Evolutionary conservation across 257 asterid species (phyloP).

Genomic region (Salvia miltiorrhiza): DNA sequence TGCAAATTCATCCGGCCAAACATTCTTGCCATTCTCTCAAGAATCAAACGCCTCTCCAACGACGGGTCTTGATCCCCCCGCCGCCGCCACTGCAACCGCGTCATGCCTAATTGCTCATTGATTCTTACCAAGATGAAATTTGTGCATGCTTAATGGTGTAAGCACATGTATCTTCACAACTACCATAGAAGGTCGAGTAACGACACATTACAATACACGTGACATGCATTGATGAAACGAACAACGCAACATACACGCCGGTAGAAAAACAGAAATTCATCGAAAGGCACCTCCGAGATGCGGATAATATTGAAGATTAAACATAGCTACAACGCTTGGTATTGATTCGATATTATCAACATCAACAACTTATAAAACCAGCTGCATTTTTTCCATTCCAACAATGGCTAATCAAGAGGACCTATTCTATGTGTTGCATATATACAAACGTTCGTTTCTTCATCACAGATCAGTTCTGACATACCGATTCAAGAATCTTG

Average conservation of each 20-base stretch:
- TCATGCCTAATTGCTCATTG: no score
- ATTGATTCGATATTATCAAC: background rate
- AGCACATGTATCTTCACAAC: background rate
- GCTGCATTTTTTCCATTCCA: background rate
- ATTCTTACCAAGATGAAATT: no score
- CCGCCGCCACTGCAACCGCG: no score
- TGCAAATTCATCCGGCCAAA: no score
- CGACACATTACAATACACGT: background rate
- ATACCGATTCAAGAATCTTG: background rate
- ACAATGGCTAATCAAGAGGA: conserved; percentile 5
- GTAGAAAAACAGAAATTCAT: background rate
- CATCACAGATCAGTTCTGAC: background rate
- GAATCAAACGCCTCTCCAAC: no score
- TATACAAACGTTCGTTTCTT: conserved; percentile 13
- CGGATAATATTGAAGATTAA: background rate
- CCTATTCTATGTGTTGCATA: conserved; percentile 20
- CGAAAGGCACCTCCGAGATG: background rate
- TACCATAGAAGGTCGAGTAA: background rate
- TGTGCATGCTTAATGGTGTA: background rate
- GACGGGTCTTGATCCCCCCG: no score
- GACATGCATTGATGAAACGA: background rate
- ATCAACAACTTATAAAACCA: conserved; percentile 8
- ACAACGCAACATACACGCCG: background rate
- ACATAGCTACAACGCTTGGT: background rate
- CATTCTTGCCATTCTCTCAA: no score